Conservation (phyloP, 2,329 filamentous ascomycete species). For the Pseudogymnoascus sp. region DNA sequence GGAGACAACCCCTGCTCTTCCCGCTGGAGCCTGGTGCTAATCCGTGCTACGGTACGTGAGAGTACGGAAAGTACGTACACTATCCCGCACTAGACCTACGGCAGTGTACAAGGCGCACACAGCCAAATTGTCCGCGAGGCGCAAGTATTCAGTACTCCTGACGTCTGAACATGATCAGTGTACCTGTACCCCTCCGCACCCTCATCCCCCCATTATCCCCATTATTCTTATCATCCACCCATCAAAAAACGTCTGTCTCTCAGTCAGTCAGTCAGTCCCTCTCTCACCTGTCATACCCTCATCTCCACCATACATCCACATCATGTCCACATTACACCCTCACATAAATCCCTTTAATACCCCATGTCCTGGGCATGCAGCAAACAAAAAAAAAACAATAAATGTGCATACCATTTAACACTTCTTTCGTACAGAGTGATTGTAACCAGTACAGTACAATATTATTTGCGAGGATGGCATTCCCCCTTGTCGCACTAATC, state of each 20-base stretch:
- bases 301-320: background rate
- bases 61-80: too few species aligned
- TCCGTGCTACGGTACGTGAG: too few species aligned
- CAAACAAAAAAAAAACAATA: background rate
- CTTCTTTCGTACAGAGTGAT: too few species aligned
- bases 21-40: background rate
- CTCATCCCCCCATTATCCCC: background rate
- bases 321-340: background rate
- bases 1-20: background rate
- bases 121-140: background rate
- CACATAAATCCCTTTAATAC: background rate
- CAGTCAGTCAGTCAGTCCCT: background rate
- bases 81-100: background rate
- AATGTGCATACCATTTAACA: too few species aligned
- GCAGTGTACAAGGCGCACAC: background rate
- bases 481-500: background rate
- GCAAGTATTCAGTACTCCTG: background rate
- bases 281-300: background rate
- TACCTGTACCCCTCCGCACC: background rate
- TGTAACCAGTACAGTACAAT: too few species aligned
- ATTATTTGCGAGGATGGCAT: too few species aligned
- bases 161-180: too few species aligned
- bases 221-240: background rate
- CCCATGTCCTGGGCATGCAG: background rate
- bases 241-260: background rate